Evolutionary conservation across 1,139 yeast genomes (phyloP).

Genomic region (Candida frijolesensis): DNA sequence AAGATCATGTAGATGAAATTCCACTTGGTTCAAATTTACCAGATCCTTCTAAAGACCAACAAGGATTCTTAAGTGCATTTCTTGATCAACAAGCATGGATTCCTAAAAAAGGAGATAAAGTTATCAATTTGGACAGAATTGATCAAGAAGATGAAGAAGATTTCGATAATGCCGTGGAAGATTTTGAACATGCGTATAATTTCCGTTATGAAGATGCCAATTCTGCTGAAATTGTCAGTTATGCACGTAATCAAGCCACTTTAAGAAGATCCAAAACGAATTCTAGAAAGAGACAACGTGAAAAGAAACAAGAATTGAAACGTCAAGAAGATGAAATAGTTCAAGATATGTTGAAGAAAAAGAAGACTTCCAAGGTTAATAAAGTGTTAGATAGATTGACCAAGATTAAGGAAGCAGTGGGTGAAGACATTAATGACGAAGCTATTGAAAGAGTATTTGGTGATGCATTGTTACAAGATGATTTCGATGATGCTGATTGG

Average conservation of each 20-base stretch:
- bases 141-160: constrained; percentile 77
- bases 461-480: constrained; percentile 76
- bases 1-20: constrained; percentile 12
- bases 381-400: constrained; percentile 76
- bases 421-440: constrained; percentile 69
- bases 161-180: constrained; percentile 89
- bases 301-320: constrained; percentile 60
- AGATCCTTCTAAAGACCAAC: constrained; percentile 66
- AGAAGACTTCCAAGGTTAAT: constrained; percentile 74
- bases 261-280: constrained; percentile 78
- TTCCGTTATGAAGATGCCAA: constrained; percentile 93
- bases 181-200: constrained; percentile 89
- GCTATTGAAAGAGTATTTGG: constrained; percentile 67
- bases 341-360: constrained; percentile 66
- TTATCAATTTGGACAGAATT: constrained; percentile 54
- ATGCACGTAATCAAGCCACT: constrained; percentile 94
- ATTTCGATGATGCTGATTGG: constrained; percentile 92
- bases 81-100: constrained; percentile 86
- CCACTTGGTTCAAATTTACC: constrained; percentile 47
- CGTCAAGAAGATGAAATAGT: constrained; percentile 54
- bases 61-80: constrained; percentile 71
- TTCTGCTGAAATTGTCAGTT: constrained; percentile 90
- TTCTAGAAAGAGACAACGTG: constrained; percentile 81
- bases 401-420: constrained; percentile 80
- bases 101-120: constrained; percentile 61